These are phyloP conservation scores for Ceratobasidium sp. DNA, from an alignment of 1,284 basidiomycete genomes.

Conservation along the genomic window DNA sequence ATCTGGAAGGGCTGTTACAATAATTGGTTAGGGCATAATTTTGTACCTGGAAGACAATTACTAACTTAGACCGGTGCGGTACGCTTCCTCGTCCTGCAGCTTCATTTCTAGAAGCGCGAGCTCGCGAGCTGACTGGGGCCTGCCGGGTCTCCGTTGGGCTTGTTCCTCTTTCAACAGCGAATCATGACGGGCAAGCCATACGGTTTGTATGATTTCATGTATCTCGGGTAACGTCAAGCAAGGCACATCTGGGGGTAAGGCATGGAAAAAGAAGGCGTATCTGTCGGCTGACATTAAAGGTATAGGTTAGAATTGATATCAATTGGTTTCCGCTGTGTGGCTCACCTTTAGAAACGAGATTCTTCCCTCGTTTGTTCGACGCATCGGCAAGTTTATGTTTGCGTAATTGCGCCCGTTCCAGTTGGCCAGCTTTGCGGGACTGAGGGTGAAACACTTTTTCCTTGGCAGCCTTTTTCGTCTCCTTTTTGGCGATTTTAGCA, in stretches of 20 bases:
- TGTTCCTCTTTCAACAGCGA: conserved; percentile 74
- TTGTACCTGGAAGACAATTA: too few species aligned
- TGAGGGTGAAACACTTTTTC: conserved; percentile 84
- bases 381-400: conserved; percentile 76
- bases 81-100: conserved; percentile 76
- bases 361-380: conserved; percentile 68
- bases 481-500: conserved; percentile 32
- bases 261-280: conserved; percentile 84
- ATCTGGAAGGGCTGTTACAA: conserved; percentile 80
- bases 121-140: conserved; percentile 81
- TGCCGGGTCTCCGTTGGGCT: conserved; percentile 75
- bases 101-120: conserved; percentile 79
- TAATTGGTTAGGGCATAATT: conserved; percentile 2
- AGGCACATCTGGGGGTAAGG: conserved; percentile 72
- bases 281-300: conserved; percentile 75
- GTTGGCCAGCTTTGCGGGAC: conserved; percentile 85
- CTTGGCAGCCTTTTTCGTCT: conserved; percentile 64
- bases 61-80: conserved; percentile 85
- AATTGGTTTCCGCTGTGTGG: background rate
- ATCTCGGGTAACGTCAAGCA: conserved; percentile 76
- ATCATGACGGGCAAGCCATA: conserved; percentile 84
- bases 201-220: conserved; percentile 74
- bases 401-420: conserved; percentile 77
- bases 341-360: conserved; percentile 69
- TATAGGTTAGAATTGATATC: conserved; percentile 52